Base-by-base conservation (phyloP, 805 yeast genomes). In the Hanseniaspora taiwanica region DNA sequence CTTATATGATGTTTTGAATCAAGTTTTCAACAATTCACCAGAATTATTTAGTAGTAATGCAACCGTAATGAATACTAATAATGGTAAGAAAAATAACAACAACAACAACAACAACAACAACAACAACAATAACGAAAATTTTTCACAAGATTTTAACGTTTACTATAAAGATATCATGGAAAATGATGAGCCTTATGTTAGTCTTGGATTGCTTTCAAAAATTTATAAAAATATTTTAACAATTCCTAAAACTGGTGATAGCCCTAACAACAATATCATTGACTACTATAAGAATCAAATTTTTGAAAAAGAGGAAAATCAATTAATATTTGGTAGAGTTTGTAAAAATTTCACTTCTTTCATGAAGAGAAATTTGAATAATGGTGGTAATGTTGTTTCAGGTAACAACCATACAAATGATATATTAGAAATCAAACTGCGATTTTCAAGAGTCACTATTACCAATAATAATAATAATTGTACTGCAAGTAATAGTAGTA, bases 401-500 rank as follows among this genome's bases (percentile, higher is more conserved):
- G 33, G 33, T 4, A 19, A 19, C 6, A 13, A n/a, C 6, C 14
- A 33, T 8, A 18, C 36, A 17, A 33, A 23, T 19, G 59, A 57
- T 34, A 59, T 62, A 7, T 45, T 59, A 27, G 64, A 59, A 36
- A 46, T 59, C 12, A 59, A 58, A 43, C 32, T 59, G 32, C 48
- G 56, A 36, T 54, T 59, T 35, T 53, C 58, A 2, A 56, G 50
- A 36, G 56, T n/a, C n/a, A n/a, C n/a, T n/a, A n/a, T n/a, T n/a
- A n/a, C n/a, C n/a, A n/a, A n/a, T n/a, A n/a, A n/a, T n/a, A n/a
- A n/a, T n/a, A n/a, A n/a, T n/a, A n/a, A n/a, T 81, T 20, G 70
- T 71, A 25, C 51, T 87, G 35, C 75, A 91, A 20, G 78, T 89
- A 20, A 85, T 91, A 6, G 73, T 89, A 23, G 25, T 23, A 23